Base-by-base conservation (phyloP, 768 basidiomycete genomes). In the Floccularia luteovirens region DNA sequence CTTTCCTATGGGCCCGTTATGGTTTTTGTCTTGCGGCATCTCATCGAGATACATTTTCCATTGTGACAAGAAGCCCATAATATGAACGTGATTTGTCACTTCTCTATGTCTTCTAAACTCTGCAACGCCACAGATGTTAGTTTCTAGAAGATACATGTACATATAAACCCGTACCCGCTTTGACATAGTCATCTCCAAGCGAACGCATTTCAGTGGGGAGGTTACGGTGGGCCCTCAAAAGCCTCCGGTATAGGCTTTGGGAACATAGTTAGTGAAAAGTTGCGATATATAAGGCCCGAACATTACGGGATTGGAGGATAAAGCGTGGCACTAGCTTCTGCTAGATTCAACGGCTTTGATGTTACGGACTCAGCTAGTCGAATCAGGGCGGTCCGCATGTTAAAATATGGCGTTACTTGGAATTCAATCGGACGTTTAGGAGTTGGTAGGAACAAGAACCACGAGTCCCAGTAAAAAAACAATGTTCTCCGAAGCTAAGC, bases 1-100 rank as follows among this genome's bases (percentile, higher is more conserved):
- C 57, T 75, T 81, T 23, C 84, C 85, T 22, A 52, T 52, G 51
- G 85, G 90, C 24, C 49, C 53, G 39, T 62, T 55, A 2, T 56
- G 62, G 24, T 72, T 66, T 4, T 62, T 54, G 11, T 68, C 72
- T 20, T 51, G 60, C 10, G 79, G 79, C 24, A 85, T 57, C 44
- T 75, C 61, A 49, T 94, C 90, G 41, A 97, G 70, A 59, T 99
- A 98, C 43, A 75, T 58, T 59, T 94, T 96, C 94, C 94, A 99
- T 53, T 97, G 89, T 2, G 85, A 83, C 6, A 98, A 69, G 55
- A 99, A 99, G 2, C 90, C 92, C 57, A 98, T 94, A 45, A 97
- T 79, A 57, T 97, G 80, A 5, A 82, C 70, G 2, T 91, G 88
- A 60, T 98, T 97, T 16, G 81, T 81, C 8, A 81, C 76, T 17